phyloP scores from a whole-genome alignment of 2,329 filamentous ascomycete genomes.

The Dactylellina parvicollis region DNA sequence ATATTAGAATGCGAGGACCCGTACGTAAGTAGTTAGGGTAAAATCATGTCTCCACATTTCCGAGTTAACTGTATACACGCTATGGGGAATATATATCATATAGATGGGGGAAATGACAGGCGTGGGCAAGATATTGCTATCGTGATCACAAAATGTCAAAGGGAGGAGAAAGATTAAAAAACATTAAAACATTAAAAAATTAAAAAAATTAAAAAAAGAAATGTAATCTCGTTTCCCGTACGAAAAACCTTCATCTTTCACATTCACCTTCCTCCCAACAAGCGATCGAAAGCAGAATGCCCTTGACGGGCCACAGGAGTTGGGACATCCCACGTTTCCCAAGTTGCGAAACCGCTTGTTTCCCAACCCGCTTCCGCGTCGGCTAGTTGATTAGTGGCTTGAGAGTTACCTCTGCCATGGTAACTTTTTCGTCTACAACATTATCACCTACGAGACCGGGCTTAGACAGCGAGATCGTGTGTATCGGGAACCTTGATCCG shows the following conservation, averaged over 20 bases:
- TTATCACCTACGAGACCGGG: constrained; percentile 24
- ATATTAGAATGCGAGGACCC: constrained; percentile 26
- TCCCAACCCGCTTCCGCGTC: constrained; percentile 53
- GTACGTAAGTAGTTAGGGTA: constrained; percentile 23
- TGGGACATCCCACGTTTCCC: constrained; percentile 53
- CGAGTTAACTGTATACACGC: no score
- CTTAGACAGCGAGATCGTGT: background rate
- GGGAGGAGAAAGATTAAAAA: background rate
- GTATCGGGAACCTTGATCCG: constrained; percentile 39
- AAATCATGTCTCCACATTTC: constrained; percentile 31
- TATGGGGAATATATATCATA: constrained; percentile 20
- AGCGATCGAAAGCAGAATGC: background rate
- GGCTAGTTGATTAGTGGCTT: constrained; percentile 53
- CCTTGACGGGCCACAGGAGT: constrained; percentile 32
- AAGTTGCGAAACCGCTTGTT: constrained; percentile 50
- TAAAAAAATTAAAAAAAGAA: no score
- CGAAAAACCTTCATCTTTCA: background rate
- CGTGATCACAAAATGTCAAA: background rate
- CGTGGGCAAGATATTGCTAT: constrained; percentile 22
- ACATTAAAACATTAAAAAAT: no score
- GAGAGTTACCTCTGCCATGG: constrained; percentile 48
- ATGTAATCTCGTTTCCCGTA: constrained; percentile 14
- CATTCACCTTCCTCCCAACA: constrained; percentile 1
- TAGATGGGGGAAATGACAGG: constrained; percentile 39
- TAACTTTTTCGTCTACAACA: constrained; percentile 45